These are phyloP conservation scores for Mortierella sp. DNA, from an alignment of 371 early-diverging fungal genomes.

Conservation along the genomic window DNA sequence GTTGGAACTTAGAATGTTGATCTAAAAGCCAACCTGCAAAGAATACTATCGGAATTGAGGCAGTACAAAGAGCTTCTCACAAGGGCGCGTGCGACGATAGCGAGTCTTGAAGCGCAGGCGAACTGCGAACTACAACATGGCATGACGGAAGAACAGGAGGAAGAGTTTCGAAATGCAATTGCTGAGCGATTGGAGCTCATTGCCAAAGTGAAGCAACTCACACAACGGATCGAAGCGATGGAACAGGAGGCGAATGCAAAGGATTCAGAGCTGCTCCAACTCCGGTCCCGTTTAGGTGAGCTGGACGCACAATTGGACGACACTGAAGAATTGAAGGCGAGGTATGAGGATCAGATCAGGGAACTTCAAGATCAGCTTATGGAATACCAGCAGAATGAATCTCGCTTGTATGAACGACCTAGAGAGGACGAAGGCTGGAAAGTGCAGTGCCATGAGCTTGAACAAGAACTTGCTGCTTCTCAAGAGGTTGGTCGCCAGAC, in stretches of 20 bases:
- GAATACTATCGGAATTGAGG: constrained; percentile 59
- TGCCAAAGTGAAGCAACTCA: constrained; percentile 17
- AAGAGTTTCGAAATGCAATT: constrained; percentile 56
- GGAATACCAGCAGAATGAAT: constrained; percentile 31
- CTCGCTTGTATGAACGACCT: constrained; percentile 31
- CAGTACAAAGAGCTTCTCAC: constrained; percentile 61
- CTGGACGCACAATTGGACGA: constrained; percentile 21
- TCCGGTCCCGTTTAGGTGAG: constrained; percentile 18
- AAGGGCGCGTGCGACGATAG: constrained; percentile 60
- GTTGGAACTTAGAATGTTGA: constrained; percentile 60
- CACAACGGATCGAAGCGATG: constrained; percentile 18
- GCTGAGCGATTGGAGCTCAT: constrained; percentile 44
- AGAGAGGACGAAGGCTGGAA: constrained; percentile 41
- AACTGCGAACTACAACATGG: constrained; percentile 63
- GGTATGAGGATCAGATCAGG: constrained; percentile 36
- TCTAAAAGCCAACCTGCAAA: constrained; percentile 63
- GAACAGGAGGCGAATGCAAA: constrained; percentile 14
- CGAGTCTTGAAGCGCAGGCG: constrained; percentile 57
- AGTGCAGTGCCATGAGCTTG: constrained; percentile 28
- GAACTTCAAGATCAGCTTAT: constrained; percentile 23
- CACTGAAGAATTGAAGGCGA: constrained; percentile 21
- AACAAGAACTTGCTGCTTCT: constrained; percentile 35
- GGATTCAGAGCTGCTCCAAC: constrained; percentile 21
- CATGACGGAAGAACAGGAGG: constrained; percentile 63
- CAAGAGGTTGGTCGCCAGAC: constrained; percentile 14